Evolutionary conservation across 2,329 filamentous ascomycete species (phyloP), one percentile per base, ranked within the genome.

Genomic region (Madurella mycetomatis): DNA sequence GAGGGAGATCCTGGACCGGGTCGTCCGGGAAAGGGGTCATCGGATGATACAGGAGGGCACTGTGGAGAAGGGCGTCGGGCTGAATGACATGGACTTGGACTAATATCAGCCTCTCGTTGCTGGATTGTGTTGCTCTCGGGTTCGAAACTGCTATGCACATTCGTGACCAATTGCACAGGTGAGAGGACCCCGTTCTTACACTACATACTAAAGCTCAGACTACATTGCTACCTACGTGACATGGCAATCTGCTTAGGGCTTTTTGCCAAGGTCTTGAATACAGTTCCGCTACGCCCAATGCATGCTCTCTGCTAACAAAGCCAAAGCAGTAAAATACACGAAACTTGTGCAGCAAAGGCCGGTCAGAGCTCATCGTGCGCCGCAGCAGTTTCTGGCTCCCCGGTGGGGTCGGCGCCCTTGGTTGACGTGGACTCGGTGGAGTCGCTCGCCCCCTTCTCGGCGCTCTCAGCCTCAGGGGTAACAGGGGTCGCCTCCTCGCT

Each of bases 1-100:
- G 40, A 81, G 89, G 60, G 80, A 84, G 61, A 87, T 96, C 47
- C 68, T 99, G 65, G 92, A 97, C 69, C 77, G 79, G 7, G 86
- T 95, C 13, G 85, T 97, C 44, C 83, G 86, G 67, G 82, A 82
- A 43, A 85, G 86, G 69, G 88, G 88, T 3, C 76, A 73, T 55
- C 79, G 77, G 67, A 82, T 90, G 74, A 69, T 90, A 13, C 73
- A 75, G 42, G 81, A 82, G 59, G 79, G 78, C 0, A 72, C 73
- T 4, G 73, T 79, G 19, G 76, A 76, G 61, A 75, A 69, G 63
- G 76, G 77, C 9, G 73, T 72, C 51, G 70, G 71, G 11, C 70
- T 80, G 67, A 53, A 63, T 17, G 74, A 71, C 9, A 77, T 82
- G 73, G 78, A 81, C 49, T 65, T 82, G 64, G 78, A 80, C 44